Percentiles rank a stretch among this genome's conserved stretches.
Evolutionary conservation across 345 rosid species (phyloP).

Genomic region (Clausena lansium): DNA sequence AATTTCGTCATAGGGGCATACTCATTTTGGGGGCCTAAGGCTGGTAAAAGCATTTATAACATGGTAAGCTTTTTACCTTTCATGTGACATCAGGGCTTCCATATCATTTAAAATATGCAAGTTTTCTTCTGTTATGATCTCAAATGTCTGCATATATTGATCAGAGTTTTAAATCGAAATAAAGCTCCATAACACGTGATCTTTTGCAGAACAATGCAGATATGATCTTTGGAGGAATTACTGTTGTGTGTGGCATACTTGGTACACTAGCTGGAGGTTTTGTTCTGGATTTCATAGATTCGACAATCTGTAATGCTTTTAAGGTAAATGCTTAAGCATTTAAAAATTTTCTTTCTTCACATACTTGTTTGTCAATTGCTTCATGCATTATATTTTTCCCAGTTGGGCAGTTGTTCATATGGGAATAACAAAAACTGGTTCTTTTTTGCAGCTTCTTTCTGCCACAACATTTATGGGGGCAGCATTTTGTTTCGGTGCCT

Average conservation of each 20-base stretch:
- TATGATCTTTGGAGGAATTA: constrained; percentile 86
- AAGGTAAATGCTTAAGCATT: constrained; percentile 44
- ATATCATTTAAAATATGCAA: not conserved
- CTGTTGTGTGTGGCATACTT: constrained; percentile 73
- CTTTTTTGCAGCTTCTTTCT: constrained; percentile 72
- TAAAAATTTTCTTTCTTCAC: not conserved
- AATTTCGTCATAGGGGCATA: constrained; percentile 93
- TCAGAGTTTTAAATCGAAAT: not conserved
- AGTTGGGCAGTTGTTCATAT: not conserved
- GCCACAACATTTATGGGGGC: constrained; percentile 69
- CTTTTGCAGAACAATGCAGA: constrained; percentile 74
- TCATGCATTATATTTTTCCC: not conserved
- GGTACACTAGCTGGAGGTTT: constrained; percentile 87
- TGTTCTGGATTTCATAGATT: constrained; percentile 59
- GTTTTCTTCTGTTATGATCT: not conserved
- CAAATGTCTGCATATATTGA: not conserved
- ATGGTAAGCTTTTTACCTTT: constrained; percentile 49
- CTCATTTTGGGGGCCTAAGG: constrained; percentile 98
- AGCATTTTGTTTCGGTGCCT: constrained; percentile 74
- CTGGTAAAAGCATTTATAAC: constrained; percentile 78
- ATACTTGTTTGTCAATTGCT: not conserved
- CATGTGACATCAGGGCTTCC: not conserved
- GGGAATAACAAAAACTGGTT: not conserved
- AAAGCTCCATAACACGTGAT: not conserved
- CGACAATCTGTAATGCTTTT: constrained; percentile 88